Evolutionary conservation across 495 filamentous ascomycete genomes (phyloP).

Genomic region (Tuber brumale): DNA sequence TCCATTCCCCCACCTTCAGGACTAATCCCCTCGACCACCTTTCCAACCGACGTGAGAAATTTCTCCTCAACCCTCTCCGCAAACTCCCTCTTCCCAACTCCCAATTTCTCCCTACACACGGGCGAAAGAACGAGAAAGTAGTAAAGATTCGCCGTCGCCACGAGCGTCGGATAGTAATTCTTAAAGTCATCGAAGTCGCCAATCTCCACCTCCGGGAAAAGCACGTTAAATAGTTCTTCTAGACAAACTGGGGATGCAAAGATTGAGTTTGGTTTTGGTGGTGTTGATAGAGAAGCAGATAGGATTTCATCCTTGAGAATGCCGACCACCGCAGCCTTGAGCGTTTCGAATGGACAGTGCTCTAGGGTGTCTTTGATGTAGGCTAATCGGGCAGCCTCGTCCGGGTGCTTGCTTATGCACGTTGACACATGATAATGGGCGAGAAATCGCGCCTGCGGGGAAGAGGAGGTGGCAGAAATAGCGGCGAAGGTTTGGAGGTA

Average conservation of each 20-base stretch:
- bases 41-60: slow-evolving; percentile 51
- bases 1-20: slow-evolving; percentile 39
- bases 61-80: slow-evolving; percentile 46
- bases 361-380: slow-evolving; percentile 77
- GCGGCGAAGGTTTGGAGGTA: slow-evolving; percentile 59
- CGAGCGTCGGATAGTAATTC: slow-evolving; percentile 46
- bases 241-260: slow-evolving; percentile 33
- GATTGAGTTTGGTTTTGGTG: slow-evolving; percentile 25
- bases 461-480: slow-evolving; percentile 61
- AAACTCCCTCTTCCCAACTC: slow-evolving; percentile 16
- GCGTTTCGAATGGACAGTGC: slow-evolving; percentile 66
- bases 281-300: slow-evolving; percentile 30
- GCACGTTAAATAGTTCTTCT: slow-evolving; percentile 29
- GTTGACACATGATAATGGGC: slow-evolving; percentile 67
- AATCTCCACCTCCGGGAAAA: slow-evolving; percentile 38
- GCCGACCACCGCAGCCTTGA: slow-evolving; percentile 72
- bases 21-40: slow-evolving; percentile 46
- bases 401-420: slow-evolving; percentile 70
- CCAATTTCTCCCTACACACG: slow-evolving; percentile 17
- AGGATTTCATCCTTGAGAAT: slow-evolving; percentile 81
- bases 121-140: slow-evolving; percentile 45
- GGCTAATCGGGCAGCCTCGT: slow-evolving; percentile 59
- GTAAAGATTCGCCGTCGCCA: slow-evolving; percentile 52
- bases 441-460: slow-evolving; percentile 60
- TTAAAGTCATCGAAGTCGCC: slow-evolving; percentile 46